These are phyloP conservation scores for Adansonia gregorii DNA, from an alignment of 441 rosid genomes.

Conservation along the genomic window DNA sequence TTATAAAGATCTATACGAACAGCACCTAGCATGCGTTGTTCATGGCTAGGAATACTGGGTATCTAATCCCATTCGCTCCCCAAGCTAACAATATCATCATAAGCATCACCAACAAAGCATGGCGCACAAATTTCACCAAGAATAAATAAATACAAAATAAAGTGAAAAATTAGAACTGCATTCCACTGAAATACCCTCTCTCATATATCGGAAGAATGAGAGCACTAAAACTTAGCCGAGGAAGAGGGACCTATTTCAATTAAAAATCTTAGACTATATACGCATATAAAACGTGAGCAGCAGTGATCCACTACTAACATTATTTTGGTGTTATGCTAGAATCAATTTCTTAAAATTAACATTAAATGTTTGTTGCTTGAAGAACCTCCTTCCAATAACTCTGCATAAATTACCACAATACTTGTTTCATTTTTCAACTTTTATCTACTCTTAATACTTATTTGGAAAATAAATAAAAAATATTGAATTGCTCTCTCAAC, in stretches of 20 bases:
- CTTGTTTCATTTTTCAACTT: background rate
- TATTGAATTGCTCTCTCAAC: background rate
- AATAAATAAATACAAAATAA: background rate
- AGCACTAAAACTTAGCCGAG: background rate
- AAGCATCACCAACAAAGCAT: background rate
- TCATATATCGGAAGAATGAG: background rate
- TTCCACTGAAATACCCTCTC: background rate
- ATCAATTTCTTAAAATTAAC: background rate
- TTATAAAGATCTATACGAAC: background rate
- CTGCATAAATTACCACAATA: background rate
- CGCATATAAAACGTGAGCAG: background rate
- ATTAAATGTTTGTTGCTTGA: background rate
- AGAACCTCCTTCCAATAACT: background rate
- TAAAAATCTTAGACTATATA: background rate
- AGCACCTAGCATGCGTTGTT: background rate
- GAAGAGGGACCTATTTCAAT: background rate
- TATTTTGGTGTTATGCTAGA: background rate
- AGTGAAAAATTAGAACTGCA: slow-evolving; percentile 3
- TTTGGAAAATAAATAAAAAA: background rate
- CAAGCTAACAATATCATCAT: background rate
- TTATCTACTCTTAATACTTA: background rate
- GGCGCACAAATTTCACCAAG: background rate
- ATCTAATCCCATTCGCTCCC: too few species aligned
- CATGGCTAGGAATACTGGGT: too few species aligned
- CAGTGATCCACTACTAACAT: background rate